Conservation (phyloP, 2,329 filamentous ascomycete species). For the Paramyrothecium sp. region DNA sequence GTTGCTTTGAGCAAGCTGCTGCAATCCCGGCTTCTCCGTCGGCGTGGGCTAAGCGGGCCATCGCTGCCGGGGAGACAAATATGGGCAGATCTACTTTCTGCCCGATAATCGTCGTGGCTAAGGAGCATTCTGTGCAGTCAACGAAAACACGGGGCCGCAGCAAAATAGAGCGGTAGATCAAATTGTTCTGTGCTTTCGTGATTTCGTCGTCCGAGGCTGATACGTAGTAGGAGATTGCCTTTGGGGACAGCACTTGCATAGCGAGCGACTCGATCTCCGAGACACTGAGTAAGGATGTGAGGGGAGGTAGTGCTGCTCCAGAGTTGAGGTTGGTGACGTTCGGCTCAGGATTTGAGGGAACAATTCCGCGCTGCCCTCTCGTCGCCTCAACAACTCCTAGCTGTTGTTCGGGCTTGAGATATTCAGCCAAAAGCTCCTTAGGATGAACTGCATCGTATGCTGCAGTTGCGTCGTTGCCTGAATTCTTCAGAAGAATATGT, state of each 20-base stretch:
- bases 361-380: not conserved
- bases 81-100: slow-evolving; percentile 50
- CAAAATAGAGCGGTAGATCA: slow-evolving; percentile 72
- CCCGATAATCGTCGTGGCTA: slow-evolving; percentile 64
- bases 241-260: slow-evolving; percentile 3
- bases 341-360: too few relatives aligned
- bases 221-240: slow-evolving; percentile 67
- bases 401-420: slow-evolving; percentile 3
- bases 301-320: not conserved
- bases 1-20: slow-evolving; percentile 46
- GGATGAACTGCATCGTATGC: slow-evolving; percentile 10
- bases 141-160: slow-evolving; percentile 79
- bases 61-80: slow-evolving; percentile 61
- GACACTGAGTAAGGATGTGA: slow-evolving; percentile 9
- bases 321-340: too few relatives aligned
- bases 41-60: slow-evolving; percentile 59
- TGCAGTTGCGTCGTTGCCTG: slow-evolving; percentile 10
- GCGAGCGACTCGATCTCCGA: slow-evolving; percentile 7
- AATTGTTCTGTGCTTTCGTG: slow-evolving; percentile 73
- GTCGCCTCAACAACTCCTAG: slow-evolving; percentile 3
- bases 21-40: slow-evolving; percentile 61
- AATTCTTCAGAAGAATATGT: slow-evolving; percentile 7
- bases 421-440: slow-evolving; percentile 7
- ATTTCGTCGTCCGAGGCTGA: slow-evolving; percentile 75
- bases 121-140: slow-evolving; percentile 71